phyloP scores from a whole-genome alignment of 2,329 filamentous ascomycete species.

The Periconia sp. region DNA sequence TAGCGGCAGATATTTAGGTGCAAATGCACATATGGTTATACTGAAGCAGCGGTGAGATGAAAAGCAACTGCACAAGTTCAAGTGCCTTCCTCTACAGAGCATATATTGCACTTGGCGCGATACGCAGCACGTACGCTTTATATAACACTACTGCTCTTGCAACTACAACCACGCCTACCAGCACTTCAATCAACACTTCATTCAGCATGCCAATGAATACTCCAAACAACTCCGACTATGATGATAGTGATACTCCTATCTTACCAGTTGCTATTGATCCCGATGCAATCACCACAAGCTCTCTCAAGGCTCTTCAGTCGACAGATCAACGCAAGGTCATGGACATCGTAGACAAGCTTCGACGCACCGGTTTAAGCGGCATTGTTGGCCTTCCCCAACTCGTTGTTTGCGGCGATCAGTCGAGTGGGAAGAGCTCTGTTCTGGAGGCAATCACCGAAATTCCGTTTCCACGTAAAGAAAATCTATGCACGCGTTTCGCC shows the following conservation, averaged over 20 bases:
- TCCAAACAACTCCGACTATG: neutral
- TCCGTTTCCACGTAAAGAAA: constrained; percentile 59
- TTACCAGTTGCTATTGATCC: neutral
- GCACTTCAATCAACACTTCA: too few relatives aligned
- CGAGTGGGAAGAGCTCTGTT: constrained; percentile 37
- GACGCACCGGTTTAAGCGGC: constrained; percentile 46
- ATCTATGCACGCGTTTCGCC: constrained; percentile 62
- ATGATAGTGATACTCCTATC: neutral
- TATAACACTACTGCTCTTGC: too few relatives aligned
- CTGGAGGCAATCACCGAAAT: constrained; percentile 44
- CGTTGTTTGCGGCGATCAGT: constrained; percentile 14
- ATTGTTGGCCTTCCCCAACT: constrained; percentile 31
- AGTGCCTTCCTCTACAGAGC: too few relatives aligned
- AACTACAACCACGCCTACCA: too few relatives aligned
- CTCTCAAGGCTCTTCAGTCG: constrained; percentile 45
- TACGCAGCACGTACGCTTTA: too few relatives aligned
- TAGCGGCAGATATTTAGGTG: too few relatives aligned
- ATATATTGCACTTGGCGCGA: too few relatives aligned
- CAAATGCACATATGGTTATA: too few relatives aligned
- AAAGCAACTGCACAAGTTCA: too few relatives aligned
- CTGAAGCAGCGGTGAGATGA: too few relatives aligned
- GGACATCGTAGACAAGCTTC: constrained; percentile 54
- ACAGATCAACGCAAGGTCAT: constrained; percentile 51
- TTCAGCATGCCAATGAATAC: neutral
- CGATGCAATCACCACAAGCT: constrained; percentile 7